Conservation (phyloP, 1,139 yeast genomes). For the Wickerhamiella pararugosa region DNA sequence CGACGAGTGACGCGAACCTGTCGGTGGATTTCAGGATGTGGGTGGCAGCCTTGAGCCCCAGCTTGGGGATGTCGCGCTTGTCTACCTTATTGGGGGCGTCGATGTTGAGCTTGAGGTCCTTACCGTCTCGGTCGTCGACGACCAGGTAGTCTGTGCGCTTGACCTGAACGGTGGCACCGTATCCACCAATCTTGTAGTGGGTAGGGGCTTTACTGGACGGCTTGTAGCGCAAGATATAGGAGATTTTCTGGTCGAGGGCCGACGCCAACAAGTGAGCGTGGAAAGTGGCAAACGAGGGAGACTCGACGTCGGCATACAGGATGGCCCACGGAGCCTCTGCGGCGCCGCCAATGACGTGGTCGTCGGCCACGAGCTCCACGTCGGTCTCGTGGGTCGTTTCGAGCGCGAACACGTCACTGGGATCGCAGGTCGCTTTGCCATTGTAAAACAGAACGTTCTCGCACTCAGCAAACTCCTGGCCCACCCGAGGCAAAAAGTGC, state of each 20-base stretch:
- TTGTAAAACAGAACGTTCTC: conserved; percentile 38
- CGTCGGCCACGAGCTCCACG: conserved; percentile 27
- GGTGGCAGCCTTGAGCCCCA: conserved; percentile 24
- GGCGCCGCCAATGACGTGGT: conserved; percentile 34
- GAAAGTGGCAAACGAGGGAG: conserved; percentile 38
- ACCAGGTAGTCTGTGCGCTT: conserved; percentile 51
- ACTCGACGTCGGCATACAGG: conserved; percentile 37
- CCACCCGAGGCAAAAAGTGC: conserved; percentile 19
- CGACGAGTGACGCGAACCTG: conserved; percentile 21
- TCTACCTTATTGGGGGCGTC: conserved; percentile 13
- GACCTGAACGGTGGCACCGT: conserved; percentile 47
- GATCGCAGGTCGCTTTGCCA: conserved; percentile 42
- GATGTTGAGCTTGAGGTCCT: conserved; percentile 11
- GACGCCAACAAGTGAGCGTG: conserved; percentile 45
- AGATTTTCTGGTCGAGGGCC: conserved; percentile 48
- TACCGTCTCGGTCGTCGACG: conserved; percentile 40
- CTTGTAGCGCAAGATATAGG: conserved; percentile 63
- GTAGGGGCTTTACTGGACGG: conserved; percentile 20
- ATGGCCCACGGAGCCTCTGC: conserved; percentile 30
- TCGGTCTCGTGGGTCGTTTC: conserved; percentile 27
- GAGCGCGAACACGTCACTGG: conserved; percentile 55
- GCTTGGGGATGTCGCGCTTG: conserved; percentile 18
- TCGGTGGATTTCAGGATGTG: conserved; percentile 18
- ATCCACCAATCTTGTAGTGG: conserved; percentile 35
- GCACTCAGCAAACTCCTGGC: conserved; percentile 18